Evolutionary conservation across 2,329 filamentous ascomycete genomes (phyloP).

Genomic region (Verticillium dahliae): DNA sequence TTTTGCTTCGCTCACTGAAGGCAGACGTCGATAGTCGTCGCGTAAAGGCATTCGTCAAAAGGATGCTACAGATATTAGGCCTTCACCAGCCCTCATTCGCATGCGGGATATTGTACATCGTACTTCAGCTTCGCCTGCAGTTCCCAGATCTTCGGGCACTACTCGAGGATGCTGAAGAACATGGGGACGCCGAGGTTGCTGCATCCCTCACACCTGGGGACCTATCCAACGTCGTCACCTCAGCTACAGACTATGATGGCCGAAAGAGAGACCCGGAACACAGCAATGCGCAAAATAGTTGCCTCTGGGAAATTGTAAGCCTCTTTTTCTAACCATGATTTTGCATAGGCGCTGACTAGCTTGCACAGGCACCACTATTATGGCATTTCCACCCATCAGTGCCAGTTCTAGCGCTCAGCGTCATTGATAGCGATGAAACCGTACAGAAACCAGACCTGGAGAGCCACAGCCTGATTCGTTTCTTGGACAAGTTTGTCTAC

Average conservation of each 20-base stretch:
- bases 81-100: slow-evolving; percentile 90
- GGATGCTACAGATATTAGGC: slow-evolving; percentile 78
- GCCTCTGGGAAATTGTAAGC: slow-evolving; percentile 82
- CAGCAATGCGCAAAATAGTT: slow-evolving; percentile 87
- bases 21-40: slow-evolving; percentile 83
- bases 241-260: slow-evolving; percentile 61
- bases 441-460: slow-evolving; percentile 86
- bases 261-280: slow-evolving; percentile 88
- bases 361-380: slow-evolving; percentile 53
- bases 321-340: background rate
- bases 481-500: slow-evolving; percentile 98
- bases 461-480: slow-evolving; percentile 86
- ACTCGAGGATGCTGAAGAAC: slow-evolving; percentile 72
- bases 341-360: slow-evolving; percentile 10
- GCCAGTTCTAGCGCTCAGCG: slow-evolving; percentile 67
- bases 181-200: slow-evolving; percentile 51
- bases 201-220: background rate
- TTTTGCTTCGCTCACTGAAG: slow-evolving; percentile 83
- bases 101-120: slow-evolving; percentile 85
- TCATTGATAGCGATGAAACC: slow-evolving; percentile 63
- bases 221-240: background rate
- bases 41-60: slow-evolving; percentile 93
- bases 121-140: slow-evolving; percentile 70
- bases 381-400: slow-evolving; percentile 92
- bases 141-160: slow-evolving; percentile 78